Conservation (phyloP, 2,329 filamentous ascomycete genomes). For the Botrytis pseudocinerea region DNA sequence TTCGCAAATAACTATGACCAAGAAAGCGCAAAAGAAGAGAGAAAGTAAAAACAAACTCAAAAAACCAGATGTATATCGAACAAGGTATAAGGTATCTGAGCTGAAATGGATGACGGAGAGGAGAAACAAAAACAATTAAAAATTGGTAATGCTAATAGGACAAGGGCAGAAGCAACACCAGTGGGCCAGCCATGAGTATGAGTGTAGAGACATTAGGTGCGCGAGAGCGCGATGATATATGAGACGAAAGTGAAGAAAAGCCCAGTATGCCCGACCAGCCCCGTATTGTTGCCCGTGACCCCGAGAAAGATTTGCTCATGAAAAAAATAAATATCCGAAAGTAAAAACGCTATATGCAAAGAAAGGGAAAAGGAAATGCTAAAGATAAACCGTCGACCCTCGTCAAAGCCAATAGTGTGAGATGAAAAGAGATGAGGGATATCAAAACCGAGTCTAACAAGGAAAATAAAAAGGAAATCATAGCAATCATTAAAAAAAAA, state of each 20-base stretch:
- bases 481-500: conserved; percentile 39
- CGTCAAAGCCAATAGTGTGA: conserved; percentile 38
- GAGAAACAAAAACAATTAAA: conserved; percentile 38
- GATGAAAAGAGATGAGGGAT: conserved; percentile 38
- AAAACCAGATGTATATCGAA: conserved; percentile 52
- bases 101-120: conserved; percentile 35
- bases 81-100: conserved; percentile 65
- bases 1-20: conserved; percentile 25
- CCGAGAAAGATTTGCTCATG: conserved; percentile 38
- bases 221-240: conserved; percentile 30
- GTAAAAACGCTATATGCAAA: conserved; percentile 40
- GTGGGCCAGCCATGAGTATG: conserved; percentile 42
- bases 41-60: conserved; percentile 25
- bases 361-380: conserved; percentile 34
- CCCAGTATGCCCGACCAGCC: conserved; percentile 41
- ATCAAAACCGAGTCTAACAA: conserved; percentile 37
- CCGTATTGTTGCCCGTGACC: conserved; percentile 50
- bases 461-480: conserved; percentile 48
- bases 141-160: conserved; percentile 35
- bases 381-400: conserved; percentile 16
- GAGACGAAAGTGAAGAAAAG: conserved; percentile 33
- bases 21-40: background rate
- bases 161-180: conserved; percentile 41
- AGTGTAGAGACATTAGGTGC: conserved; percentile 37
- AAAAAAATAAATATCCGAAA: conserved; percentile 25